A percentile compares a stretch with the other conserved stretches of the same genome.
Conservation (phyloP, 1,284 basidiomycete species). For the Quambalaria eucalypti region DNA sequence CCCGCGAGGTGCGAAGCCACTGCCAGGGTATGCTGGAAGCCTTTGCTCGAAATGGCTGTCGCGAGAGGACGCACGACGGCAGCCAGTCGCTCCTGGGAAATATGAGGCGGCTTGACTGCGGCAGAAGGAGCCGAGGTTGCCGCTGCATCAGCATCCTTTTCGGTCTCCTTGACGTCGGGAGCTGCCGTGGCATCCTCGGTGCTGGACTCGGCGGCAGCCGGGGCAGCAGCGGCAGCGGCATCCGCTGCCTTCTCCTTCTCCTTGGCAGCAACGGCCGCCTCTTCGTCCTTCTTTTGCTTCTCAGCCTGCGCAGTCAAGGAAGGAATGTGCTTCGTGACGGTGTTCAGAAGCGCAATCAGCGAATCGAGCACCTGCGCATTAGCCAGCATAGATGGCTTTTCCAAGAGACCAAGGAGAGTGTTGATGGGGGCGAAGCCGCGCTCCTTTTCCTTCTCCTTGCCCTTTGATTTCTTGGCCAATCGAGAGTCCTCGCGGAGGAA, state of each 20-base stretch:
- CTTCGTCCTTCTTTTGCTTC: slow-evolving; percentile 6
- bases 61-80: slow-evolving; percentile 39
- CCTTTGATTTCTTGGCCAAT: slow-evolving; percentile 23
- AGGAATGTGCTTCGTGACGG: slow-evolving; percentile 36
- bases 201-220: neutral
- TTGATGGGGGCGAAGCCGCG: slow-evolving; percentile 30
- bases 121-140: neutral
- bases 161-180: slow-evolving; percentile 4
- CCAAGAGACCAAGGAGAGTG: slow-evolving; percentile 31
- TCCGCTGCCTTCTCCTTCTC: slow-evolving; percentile 3
- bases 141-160: slow-evolving; percentile 1
- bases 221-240: neutral
- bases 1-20: slow-evolving; percentile 37
- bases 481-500: slow-evolving; percentile 41
- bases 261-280: neutral
- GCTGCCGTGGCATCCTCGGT: neutral
- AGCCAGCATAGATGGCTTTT: slow-evolving; percentile 34
- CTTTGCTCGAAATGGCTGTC: slow-evolving; percentile 37
- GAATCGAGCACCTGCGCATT: slow-evolving; percentile 41
- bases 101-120: slow-evolving; percentile 7
- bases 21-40: slow-evolving; percentile 44
- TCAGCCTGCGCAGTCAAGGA: slow-evolving; percentile 8
- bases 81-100: slow-evolving; percentile 31
- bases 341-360: slow-evolving; percentile 37
- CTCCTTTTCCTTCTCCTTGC: slow-evolving; percentile 28